Percentiles rank a stretch among this genome's conserved stretches.
Conservation (phyloP, 768 basidiomycete genomes). For the Tremella yokohamensis region DNA sequence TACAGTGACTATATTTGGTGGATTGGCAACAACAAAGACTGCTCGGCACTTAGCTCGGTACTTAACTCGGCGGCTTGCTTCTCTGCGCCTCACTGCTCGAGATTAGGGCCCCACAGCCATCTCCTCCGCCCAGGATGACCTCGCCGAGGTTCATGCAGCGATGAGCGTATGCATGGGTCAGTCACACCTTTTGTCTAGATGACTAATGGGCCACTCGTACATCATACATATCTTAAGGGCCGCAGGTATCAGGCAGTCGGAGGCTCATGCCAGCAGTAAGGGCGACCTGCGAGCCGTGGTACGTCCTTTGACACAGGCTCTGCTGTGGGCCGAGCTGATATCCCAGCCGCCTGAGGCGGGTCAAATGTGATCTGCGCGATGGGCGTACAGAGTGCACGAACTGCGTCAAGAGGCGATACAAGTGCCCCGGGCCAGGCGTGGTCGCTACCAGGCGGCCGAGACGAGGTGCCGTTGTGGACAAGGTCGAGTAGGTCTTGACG, state of each 20-base stretch:
- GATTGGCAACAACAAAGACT: too few species aligned
- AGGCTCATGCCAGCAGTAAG: slow-evolving; percentile 2
- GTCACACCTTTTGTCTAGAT: too few species aligned
- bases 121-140: too few species aligned
- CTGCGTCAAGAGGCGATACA: slow-evolving; percentile 5
- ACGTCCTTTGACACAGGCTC: background rate
- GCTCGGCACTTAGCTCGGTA: background rate
- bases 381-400: slow-evolving; percentile 3
- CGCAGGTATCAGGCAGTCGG: too few species aligned
- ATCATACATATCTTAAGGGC: too few species aligned
- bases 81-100: too few species aligned
- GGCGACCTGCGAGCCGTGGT: slow-evolving; percentile 12
- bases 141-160: too few species aligned
- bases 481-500: slow-evolving; percentile 4
- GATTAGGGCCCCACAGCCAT: too few species aligned
- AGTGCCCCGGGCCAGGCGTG: slow-evolving; percentile 1
- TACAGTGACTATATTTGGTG: too few species aligned
- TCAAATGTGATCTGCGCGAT: slow-evolving; percentile 13
- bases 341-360: slow-evolving; percentile 6
- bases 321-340: background rate
- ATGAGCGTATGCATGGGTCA: too few species aligned
- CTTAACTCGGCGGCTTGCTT: slow-evolving; percentile 1
- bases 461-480: slow-evolving; percentile 1
- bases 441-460: slow-evolving; percentile 1
- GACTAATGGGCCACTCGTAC: too few species aligned